Evolutionary conservation across 2,329 filamentous ascomycete genomes (phyloP), one percentile per base, ranked within the genome.

Genomic region (Venturiaceae sp.): DNA sequence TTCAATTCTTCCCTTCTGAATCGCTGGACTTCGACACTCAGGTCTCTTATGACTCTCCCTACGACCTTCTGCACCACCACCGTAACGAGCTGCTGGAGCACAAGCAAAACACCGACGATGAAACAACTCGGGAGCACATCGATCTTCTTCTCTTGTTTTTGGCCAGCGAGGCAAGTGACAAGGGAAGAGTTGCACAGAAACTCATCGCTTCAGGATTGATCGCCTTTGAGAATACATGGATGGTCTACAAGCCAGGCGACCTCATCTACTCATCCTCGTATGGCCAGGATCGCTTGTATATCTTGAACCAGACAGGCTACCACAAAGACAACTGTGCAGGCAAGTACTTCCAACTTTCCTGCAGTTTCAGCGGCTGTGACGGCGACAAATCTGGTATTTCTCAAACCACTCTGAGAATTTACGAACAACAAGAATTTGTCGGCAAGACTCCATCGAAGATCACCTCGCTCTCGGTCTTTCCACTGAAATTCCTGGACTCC

Each of bases 51-150:
- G 68, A 69, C 19, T 72, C 74, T 3, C 80, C 80, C 1, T 81
- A 80, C 63, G 67, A 68, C 5, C 67, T 77, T n/a, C 69, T 82
- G 14, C 69, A 76, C 47, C 78, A 81, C 60, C 75, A 80, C 62
- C 70, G 70, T 13, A 63, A 66, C 2, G 75, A 75, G 23, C 70
- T 82, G 8, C 69, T 69, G 54, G 28, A 61, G 64, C 36, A 64
- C 64, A 46, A 60, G 58, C 34, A 63, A 61, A 28, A 60, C 60
- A 32, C 63, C 62, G 59, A 63, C 55, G 61, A 64, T 32, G 63
- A 63, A n/a, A 39, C 57, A 13, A 53, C 58, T 14, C 47, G 55
- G 13, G 60, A 60, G 32, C 65, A 67, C 44, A 14, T 67, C 9
- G 64, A 70, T 21, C 66, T 66, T 21, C 56, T 66, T 16, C 47